Evolutionary conservation across 2,329 filamentous ascomycete species (phyloP), one percentile per base, ranked within the genome.

Genomic region (Sclerotinia sclerotiorum): DNA sequence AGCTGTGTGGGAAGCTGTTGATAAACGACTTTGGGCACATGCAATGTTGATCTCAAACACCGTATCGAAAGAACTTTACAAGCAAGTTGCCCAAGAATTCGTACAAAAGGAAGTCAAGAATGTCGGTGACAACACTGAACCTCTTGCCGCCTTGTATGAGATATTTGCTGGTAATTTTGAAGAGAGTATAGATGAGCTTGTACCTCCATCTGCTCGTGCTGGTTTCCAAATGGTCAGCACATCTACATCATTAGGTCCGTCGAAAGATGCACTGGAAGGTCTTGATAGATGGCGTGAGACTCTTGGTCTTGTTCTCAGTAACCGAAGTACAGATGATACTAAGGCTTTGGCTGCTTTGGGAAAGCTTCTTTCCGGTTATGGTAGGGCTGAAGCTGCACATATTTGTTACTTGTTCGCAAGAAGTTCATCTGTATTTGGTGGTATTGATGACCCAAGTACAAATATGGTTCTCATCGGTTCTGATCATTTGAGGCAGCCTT

Each of bases 201-300:
- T 99, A 1, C 94, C 95, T 6, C 90, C 90, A 3, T 97, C 96
- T 72, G 95, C 95, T 24, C 88, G 96, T 54, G 94, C 94, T 69
- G 95, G 95, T 1, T 88, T 97, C 73, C 93, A 97, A 78, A 90
- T 99, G 81, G 85, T 99, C 72, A 94, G 90, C 71, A 93, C 89
- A n/a, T 84, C 87, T 3, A 83, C 88, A 68, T 82, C 86, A 8
- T 80, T 83, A 10, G 86, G 84, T 2, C 80, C 87, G 44, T 83
- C 88, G 0, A 89, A 88, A 72, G 93, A 95, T 78, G 89, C 89
- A 0, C 83, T 94, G 6, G 91, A 92, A 74, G 95, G 95, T 5
- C 82, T 99, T 27, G 92, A 98, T 75, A 93, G 93, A 78, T 99
- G 95, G 95, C 88, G 89, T 55, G 95, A 99, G 79, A 97, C 95